Evolutionary conservation across 2,329 filamentous ascomycete species (phyloP).

Genomic region (Pseudocercospora cruenta): DNA sequence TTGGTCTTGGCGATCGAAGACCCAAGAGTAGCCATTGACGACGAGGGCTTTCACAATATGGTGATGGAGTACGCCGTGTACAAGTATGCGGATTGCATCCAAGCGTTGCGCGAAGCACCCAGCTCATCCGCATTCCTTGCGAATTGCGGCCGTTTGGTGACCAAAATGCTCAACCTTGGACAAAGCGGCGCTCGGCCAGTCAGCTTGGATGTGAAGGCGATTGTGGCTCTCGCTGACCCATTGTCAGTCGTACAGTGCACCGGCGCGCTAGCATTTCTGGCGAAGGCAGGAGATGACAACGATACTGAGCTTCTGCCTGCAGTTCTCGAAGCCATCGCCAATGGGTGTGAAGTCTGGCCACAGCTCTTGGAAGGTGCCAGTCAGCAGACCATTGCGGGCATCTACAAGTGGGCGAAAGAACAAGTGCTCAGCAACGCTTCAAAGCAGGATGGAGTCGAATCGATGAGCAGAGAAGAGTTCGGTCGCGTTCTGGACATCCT

Average conservation of each 20-base stretch:
- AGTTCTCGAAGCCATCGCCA: slow-evolving; percentile 45
- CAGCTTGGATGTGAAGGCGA: slow-evolving; percentile 18
- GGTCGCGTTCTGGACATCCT: slow-evolving; percentile 33
- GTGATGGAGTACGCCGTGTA: slow-evolving; percentile 20
- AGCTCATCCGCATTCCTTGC: slow-evolving; percentile 16
- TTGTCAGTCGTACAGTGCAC: slow-evolving; percentile 31
- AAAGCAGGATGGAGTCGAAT: slow-evolving; percentile 4
- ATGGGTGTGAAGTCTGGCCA: slow-evolving; percentile 47
- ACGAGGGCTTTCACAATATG: slow-evolving; percentile 20
- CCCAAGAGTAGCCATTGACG: slow-evolving; percentile 18
- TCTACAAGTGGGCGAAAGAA: slow-evolving; percentile 38
- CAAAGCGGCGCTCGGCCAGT: not conserved
- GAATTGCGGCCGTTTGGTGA: slow-evolving; percentile 24
- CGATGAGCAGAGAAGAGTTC: slow-evolving; percentile 14
- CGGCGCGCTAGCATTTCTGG: slow-evolving; percentile 21
- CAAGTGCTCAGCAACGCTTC: slow-evolving; percentile 36
- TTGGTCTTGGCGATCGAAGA: slow-evolving; percentile 25
- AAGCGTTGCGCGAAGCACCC: slow-evolving; percentile 12
- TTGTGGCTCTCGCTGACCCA: slow-evolving; percentile 28
- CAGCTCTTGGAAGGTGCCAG: slow-evolving; percentile 47
- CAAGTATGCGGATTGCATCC: slow-evolving; percentile 16
- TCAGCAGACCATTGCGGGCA: slow-evolving; percentile 26
- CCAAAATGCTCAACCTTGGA: slow-evolving; percentile 21
- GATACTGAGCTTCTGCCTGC: slow-evolving; percentile 31
- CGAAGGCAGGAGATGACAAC: slow-evolving; percentile 14